phyloP scores from a whole-genome alignment of 1,139 yeast genomes.

The Blastobotrys malaysiensis region DNA sequence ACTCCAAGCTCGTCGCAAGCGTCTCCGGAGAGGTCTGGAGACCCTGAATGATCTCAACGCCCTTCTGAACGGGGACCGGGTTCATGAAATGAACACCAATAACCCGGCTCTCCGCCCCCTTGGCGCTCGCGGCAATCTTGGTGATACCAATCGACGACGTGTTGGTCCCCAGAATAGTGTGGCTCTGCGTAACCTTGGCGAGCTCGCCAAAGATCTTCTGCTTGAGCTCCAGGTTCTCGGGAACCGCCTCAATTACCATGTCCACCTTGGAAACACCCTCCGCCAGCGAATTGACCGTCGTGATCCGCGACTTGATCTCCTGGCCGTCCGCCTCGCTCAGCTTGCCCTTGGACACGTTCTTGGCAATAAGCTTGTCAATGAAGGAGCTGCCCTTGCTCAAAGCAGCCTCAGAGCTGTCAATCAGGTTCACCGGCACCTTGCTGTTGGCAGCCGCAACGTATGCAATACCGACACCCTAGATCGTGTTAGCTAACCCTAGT shows the following conservation, averaged over 20 bases:
- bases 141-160: conserved; percentile 43
- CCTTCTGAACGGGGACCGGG: conserved; percentile 43
- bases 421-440: conserved; percentile 34
- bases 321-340: conserved; percentile 32
- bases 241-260: conserved; percentile 42
- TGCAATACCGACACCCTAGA: conserved; percentile 39
- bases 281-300: conserved; percentile 26
- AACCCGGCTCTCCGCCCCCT: conserved; percentile 39
- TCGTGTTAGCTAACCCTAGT: background rate
- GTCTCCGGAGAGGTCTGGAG: conserved; percentile 38
- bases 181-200: conserved; percentile 29
- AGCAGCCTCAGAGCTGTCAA: conserved; percentile 34
- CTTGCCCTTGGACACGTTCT: conserved; percentile 36
- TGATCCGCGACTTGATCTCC: conserved; percentile 29
- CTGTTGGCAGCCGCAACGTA: conserved; percentile 40
- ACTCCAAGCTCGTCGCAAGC: conserved; percentile 30
- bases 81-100: conserved; percentile 43
- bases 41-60: conserved; percentile 42
- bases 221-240: conserved; percentile 38
- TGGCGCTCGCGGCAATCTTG: conserved; percentile 40
- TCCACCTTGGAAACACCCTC: conserved; percentile 31
- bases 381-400: conserved; percentile 32
- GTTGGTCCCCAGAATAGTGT: conserved; percentile 39
- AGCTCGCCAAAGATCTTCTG: conserved; percentile 33
- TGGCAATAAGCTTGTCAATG: conserved; percentile 35